Conservation (phyloP, 768 basidiomycete species). For the Pholiota conissans region DNA sequence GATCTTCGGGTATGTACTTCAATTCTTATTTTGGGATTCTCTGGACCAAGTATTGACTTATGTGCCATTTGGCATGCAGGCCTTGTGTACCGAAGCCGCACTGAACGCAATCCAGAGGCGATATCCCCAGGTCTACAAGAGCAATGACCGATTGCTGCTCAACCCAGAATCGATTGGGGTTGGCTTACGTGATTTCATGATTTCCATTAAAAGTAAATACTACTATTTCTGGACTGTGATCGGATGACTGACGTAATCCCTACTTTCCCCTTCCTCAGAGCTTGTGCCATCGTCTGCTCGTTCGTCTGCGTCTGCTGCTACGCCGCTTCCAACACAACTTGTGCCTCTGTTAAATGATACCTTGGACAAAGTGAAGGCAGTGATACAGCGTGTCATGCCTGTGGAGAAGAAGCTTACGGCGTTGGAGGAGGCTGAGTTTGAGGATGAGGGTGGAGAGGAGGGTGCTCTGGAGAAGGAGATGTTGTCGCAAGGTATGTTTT, state of each 20-base stretch:
- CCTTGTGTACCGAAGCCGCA: conserved; percentile 95
- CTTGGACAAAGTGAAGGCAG: conserved; percentile 69
- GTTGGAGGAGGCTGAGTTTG: conserved; percentile 93
- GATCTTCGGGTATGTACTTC: conserved; percentile 77
- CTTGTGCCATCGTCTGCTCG: conserved; percentile 94
- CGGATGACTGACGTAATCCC: not conserved
- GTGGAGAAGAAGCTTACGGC: conserved; percentile 78
- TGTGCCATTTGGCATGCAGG: conserved; percentile 43
- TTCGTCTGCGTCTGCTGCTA: conserved; percentile 83
- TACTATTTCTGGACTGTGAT: conserved; percentile 2
- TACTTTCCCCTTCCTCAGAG: conserved; percentile 54
- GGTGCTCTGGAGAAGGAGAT: conserved; percentile 88
- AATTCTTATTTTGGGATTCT: conserved; percentile 3
- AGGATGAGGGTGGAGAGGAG: conserved; percentile 72
- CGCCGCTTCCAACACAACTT: conserved; percentile 83
- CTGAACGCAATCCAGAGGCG: conserved; percentile 93
- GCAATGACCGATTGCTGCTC: conserved; percentile 79
- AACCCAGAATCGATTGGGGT: conserved; percentile 85
- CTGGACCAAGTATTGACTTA: conserved; percentile 5
- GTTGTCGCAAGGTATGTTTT: conserved; percentile 74
- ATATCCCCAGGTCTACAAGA: conserved; percentile 97
- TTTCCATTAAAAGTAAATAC: conserved; percentile 89
- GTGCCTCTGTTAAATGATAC: conserved; percentile 70
- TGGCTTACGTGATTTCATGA: conserved; percentile 92
- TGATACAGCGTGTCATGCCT: conserved; percentile 77